Percentiles rank a stretch among this genome's conserved stretches.
phyloP scores from a whole-genome alignment of 139 green algal genomes.

The Chlamydomonas sp. region DNA sequence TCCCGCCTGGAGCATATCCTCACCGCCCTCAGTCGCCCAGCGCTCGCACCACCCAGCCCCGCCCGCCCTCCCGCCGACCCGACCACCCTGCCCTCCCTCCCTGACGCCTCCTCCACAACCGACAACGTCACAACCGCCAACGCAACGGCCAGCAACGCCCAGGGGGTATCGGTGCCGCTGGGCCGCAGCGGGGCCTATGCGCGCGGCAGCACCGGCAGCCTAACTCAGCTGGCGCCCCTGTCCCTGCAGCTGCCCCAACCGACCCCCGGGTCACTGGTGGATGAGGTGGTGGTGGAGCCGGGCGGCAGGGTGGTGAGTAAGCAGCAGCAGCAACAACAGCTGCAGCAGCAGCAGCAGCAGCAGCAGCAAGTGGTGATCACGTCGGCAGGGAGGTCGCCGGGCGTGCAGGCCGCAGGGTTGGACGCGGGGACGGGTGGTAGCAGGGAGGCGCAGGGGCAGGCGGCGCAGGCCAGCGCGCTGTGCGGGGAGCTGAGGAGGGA shows the following conservation, averaged over 20 bases:
- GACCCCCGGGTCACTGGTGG: not conserved
- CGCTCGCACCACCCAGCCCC: not conserved
- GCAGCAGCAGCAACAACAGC: not conserved
- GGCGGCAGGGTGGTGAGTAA: not conserved
- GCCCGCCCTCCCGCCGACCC: not conserved
- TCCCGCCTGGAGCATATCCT: not conserved
- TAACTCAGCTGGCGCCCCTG: too few relatives aligned
- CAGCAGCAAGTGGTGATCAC: not conserved
- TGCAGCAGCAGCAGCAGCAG: not conserved
- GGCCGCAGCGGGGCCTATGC: too few relatives aligned
- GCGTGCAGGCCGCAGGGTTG: too few relatives aligned
- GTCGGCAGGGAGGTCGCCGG: too few relatives aligned
- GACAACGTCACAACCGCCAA: too few relatives aligned
- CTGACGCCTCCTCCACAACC: too few relatives aligned
- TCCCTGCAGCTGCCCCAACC: too few relatives aligned
- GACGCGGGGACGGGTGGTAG: too few relatives aligned
- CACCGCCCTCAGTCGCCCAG: not conserved
- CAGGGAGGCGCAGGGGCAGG: too few relatives aligned
- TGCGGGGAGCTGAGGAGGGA: not conserved
- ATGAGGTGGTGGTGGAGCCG: constrained; percentile 20
- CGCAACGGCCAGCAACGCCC: too few relatives aligned
- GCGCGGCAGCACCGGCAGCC: too few relatives aligned
- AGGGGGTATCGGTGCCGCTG: too few relatives aligned
- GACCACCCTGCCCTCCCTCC: not conserved
- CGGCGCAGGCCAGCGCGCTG: not conserved